Conservation (phyloP, 345 rosid species). For the Zanthoxylum bungeanum region DNA sequence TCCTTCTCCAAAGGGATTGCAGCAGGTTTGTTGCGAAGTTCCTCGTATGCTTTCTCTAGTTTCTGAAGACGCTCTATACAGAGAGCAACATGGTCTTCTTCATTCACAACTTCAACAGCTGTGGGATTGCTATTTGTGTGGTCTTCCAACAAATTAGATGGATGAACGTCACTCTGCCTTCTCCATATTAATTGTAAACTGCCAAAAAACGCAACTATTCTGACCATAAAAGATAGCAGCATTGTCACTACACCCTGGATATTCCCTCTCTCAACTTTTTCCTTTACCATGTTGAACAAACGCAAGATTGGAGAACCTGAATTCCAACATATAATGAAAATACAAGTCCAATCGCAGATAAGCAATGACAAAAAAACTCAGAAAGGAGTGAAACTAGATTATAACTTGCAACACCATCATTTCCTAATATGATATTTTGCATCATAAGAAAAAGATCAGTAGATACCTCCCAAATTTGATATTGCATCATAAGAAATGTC, state of each 20-base stretch:
- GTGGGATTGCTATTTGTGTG: slow-evolving; percentile 22
- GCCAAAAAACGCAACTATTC: slow-evolving; percentile 43
- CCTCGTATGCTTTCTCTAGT: slow-evolving; percentile 61
- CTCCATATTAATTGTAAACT: slow-evolving; percentile 44
- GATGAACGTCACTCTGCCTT: slow-evolving; percentile 45
- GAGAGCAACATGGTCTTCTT: slow-evolving; percentile 50
- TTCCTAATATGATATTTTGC: neutral
- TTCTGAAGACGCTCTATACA: slow-evolving; percentile 74
- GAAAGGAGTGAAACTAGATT: neutral
- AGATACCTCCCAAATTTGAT: slow-evolving; percentile 38
- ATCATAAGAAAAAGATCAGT: neutral
- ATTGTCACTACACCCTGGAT: slow-evolving; percentile 28
- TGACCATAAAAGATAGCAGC: slow-evolving; percentile 44
- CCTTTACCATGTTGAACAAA: slow-evolving; percentile 44
- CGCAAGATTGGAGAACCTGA: slow-evolving; percentile 41
- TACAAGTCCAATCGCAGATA: slow-evolving; percentile 4
- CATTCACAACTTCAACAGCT: slow-evolving; percentile 27
- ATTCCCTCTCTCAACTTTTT: slow-evolving; percentile 38
- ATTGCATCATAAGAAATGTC: slow-evolving; percentile 18
- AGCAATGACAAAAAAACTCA: neutral
- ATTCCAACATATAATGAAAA: slow-evolving; percentile 4
- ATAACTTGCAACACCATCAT: slow-evolving; percentile 1
- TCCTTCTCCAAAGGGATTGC: slow-evolving; percentile 82
- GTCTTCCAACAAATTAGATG: slow-evolving; percentile 38
- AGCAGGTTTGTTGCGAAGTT: slow-evolving; percentile 62